Evolutionary conservation across 768 basidiomycete genomes (phyloP).

Genomic region (Hypholoma fasciculare): DNA sequence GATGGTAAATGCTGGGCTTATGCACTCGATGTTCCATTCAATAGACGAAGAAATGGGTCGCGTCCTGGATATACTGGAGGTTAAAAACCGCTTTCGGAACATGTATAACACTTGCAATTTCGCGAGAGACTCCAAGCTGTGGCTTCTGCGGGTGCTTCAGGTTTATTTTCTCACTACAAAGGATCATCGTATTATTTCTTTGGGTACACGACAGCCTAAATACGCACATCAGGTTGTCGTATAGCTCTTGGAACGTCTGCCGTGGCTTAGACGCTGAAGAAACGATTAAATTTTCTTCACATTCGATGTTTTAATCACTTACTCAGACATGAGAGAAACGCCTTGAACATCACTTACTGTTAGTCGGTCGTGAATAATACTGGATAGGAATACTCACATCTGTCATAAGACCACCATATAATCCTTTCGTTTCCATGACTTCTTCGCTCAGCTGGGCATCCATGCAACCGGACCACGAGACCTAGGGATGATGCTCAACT

Average conservation of each 20-base stretch:
- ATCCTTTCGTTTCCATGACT: background rate
- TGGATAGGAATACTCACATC: background rate
- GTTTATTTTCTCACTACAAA: no score
- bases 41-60: no score
- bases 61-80: no score
- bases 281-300: background rate
- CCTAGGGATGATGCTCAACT: background rate
- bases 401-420: background rate
- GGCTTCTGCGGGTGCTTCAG: no score
- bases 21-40: no score
- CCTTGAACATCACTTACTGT: no score
- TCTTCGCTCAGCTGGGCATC: background rate
- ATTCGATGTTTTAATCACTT: background rate
- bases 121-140: no score
- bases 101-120: no score
- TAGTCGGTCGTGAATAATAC: background rate
- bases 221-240: background rate
- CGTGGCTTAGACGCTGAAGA: background rate
- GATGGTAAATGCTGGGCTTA: no score
- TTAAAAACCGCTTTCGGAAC: no score
- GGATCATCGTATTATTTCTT: no score
- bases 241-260: background rate
- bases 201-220: no score
- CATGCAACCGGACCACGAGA: background rate
- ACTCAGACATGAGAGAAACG: background rate